Percentiles rank a stretch among this genome's conserved stretches.
These are phyloP conservation scores for Russula vinacea DNA, from an alignment of 768 basidiomycete species.

Conservation along the genomic window DNA sequence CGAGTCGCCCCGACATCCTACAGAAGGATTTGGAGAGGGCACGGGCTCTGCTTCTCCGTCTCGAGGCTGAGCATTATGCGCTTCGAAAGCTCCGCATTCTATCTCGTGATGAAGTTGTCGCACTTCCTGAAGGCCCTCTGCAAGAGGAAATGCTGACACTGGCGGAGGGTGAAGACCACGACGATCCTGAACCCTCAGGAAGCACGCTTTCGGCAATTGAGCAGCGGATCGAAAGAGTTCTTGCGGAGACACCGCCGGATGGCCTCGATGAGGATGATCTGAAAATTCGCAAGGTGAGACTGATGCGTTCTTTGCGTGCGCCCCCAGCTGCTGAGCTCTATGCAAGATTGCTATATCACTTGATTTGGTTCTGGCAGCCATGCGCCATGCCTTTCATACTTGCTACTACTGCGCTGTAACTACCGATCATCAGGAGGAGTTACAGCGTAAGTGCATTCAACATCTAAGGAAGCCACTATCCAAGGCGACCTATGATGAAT, in stretches of 20 bases:
- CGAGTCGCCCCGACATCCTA: constrained; percentile 76
- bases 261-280: constrained; percentile 61
- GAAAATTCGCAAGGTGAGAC: constrained; percentile 66
- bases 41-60: constrained; percentile 62
- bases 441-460: constrained; percentile 90
- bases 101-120: constrained; percentile 28
- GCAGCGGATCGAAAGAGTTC: constrained; percentile 71
- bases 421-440: constrained; percentile 90
- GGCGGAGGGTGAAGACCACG: constrained; percentile 38
- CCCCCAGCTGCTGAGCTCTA: constrained; percentile 27
- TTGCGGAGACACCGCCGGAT: constrained; percentile 64
- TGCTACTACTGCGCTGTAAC: constrained; percentile 98
- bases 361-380: constrained; percentile 90
- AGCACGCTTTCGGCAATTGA: constrained; percentile 78
- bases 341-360: constrained; percentile 71
- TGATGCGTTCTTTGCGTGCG: constrained; percentile 21
- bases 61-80: constrained; percentile 66
- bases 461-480: constrained; percentile 80
- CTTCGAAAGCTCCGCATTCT: constrained; percentile 46
- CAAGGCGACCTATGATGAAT: constrained; percentile 58
- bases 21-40: constrained; percentile 77
- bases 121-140: constrained; percentile 27
- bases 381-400: constrained; percentile 88
- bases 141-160: constrained; percentile 29
- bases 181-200: constrained; percentile 57